Base-by-base conservation (phyloP, 192 early-diverging fungal genomes). In the Pilaira anomala region DNA sequence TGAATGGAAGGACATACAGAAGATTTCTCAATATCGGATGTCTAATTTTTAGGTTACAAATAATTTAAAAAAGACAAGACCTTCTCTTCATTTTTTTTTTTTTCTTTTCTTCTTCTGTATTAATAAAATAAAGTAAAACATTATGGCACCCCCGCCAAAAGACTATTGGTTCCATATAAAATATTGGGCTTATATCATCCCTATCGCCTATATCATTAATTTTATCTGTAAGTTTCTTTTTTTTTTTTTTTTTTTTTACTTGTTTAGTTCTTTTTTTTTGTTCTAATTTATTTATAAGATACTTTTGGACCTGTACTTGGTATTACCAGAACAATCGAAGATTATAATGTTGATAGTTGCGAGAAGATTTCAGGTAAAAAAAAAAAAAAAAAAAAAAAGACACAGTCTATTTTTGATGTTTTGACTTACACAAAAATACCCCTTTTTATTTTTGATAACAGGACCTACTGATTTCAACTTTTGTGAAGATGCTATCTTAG, bases 401-500 rank as follows among this genome's bases (percentile, higher is more conserved):
- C 44, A 45, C 16, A 16, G 7, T 45, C 16, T 18, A 0, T 2
- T 46, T 46, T 19, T 46, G 14, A 46, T 46, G 19, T 19, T 46
- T 25, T 26, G 1, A 57, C 21, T 41, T 16, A 58, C 9, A 41
- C 13, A 18, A 19, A 33, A n/a, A n/a, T n/a, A n/a, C n/a, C n/a
- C n/a, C n/a, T n/a, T n/a, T n/a, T n/a, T 42, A 12, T 14, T 36
- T 58, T 21, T 16, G 18, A 24, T 25, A 18, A 24, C 8, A 63
- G 62, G 62, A 1, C 62, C 62, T n/a, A 18, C 9, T 28, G 59
- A 53, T 18, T 60, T 61, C 19, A 42, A 21, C 12, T 54, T 40
- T 6, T 71, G 69, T 36, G 69, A 71, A 28, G 55, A 71, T 46
- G 29, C 26, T 19, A 39, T 59, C 7, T 25, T 42, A 4, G 49